A percentile compares a stretch with the other conserved stretches of the same genome.
Evolutionary conservation across 176 grass and related monocot species (phyloP).

Genomic region (Cocos nucifera): DNA sequence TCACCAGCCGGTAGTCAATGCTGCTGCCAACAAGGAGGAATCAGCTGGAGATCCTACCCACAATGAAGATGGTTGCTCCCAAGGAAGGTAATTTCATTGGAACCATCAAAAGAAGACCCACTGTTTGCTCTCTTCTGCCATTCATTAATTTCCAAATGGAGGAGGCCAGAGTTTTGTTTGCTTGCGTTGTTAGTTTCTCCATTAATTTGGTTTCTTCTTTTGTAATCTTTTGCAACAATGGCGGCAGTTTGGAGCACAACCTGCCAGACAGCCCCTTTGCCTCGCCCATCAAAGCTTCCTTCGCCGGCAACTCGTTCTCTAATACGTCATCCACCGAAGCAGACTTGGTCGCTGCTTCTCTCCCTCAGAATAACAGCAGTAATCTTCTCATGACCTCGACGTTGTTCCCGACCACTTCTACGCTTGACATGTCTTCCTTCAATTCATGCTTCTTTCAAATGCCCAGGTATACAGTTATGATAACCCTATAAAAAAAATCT

Average conservation of each 20-base stretch:
- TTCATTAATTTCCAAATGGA: too few relatives aligned
- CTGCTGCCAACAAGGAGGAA: constrained; percentile 31
- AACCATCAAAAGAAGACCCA: too few relatives aligned
- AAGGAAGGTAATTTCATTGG: constrained; percentile 42
- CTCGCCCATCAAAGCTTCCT: constrained; percentile 55
- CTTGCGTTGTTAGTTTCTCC: too few relatives aligned
- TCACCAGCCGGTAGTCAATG: constrained; percentile 42
- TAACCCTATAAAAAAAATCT: neutral
- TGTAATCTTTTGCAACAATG: constrained; percentile 28
- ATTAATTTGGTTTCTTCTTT: constrained; percentile 10
- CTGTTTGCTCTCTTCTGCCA: too few relatives aligned
- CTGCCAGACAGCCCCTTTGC: constrained; percentile 73
- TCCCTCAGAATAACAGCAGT: constrained; percentile 6
- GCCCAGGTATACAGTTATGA: constrained; percentile 6
- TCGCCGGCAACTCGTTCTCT: neutral
- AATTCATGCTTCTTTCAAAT: constrained; percentile 72
- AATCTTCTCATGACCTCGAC: constrained; percentile 37
- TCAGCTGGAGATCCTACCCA: constrained; percentile 19
- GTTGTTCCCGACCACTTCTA: constrained; percentile 36
- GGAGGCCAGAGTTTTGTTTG: too few relatives aligned
- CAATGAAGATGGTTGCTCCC: constrained; percentile 42
- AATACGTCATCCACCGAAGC: constrained; percentile 10
- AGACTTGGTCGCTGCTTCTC: neutral
- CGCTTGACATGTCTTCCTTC: constrained; percentile 51
- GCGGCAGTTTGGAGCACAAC: constrained; percentile 57